These are phyloP conservation scores for Myochromella boudieri DNA, from an alignment of 768 basidiomycete genomes.

Conservation along the genomic window DNA sequence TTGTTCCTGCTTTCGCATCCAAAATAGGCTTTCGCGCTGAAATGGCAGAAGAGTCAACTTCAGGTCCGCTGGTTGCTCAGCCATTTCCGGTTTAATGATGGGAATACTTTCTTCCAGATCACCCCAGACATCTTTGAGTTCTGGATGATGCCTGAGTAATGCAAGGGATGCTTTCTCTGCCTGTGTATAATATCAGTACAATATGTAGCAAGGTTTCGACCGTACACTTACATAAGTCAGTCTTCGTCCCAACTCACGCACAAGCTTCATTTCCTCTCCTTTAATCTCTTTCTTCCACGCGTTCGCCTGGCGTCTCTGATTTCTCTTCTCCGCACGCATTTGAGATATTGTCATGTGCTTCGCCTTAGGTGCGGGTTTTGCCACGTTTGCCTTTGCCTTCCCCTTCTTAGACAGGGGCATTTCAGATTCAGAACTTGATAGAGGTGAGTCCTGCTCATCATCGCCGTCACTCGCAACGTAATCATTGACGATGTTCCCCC, in stretches of 20 bases:
- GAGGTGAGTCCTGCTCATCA: conserved; percentile 19
- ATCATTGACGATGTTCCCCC: conserved; percentile 32
- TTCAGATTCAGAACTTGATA: conserved; percentile 28
- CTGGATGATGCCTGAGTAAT: conserved; percentile 71
- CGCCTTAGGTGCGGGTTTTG: conserved; percentile 17
- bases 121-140: conserved; percentile 85
- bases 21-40: conserved; percentile 91
- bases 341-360: conserved; percentile 35
- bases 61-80: conserved; percentile 78
- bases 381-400: conserved; percentile 37
- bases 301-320: conserved; percentile 24
- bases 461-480: conserved; percentile 21
- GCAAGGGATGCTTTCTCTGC: conserved; percentile 70
- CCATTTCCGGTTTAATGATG: conserved; percentile 63
- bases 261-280: conserved; percentile 50
- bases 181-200: conserved; percentile 35
- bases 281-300: conserved; percentile 29
- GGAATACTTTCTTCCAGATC: conserved; percentile 68
- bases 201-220: not conserved
- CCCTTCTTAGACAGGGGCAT: conserved; percentile 26
- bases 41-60: conserved; percentile 89
- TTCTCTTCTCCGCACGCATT: conserved; percentile 25
- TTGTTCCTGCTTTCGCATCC: conserved; percentile 95
- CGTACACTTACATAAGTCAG: conserved; percentile 60
- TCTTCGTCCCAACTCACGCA: conserved; percentile 64